These are phyloP conservation scores for Hypoxylon intermedium DNA, from an alignment of 495 filamentous ascomycete genomes.

Conservation along the genomic window DNA sequence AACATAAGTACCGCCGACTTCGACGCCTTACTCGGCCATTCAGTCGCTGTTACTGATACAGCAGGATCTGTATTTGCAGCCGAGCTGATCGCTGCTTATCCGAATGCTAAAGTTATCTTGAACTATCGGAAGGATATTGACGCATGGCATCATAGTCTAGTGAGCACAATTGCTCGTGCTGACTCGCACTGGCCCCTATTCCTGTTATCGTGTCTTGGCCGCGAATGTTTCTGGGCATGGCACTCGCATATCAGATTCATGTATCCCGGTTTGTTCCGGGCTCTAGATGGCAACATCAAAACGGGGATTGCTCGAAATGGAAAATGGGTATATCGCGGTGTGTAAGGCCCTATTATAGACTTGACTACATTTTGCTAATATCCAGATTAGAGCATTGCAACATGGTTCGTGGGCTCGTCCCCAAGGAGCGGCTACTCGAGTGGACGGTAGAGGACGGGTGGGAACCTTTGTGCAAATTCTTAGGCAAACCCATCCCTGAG, in stretches of 20 bases:
- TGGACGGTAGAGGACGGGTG: slow-evolving; percentile 44
- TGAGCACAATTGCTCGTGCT: background rate
- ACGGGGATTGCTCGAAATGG: slow-evolving; percentile 26
- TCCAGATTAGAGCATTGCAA: slow-evolving; percentile 15
- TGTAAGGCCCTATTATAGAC: background rate
- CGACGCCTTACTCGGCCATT: slow-evolving; percentile 68
- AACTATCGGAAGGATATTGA: slow-evolving; percentile 58
- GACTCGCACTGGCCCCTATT: slow-evolving; percentile 2
- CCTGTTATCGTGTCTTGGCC: slow-evolving; percentile 12
- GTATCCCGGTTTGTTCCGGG: slow-evolving; percentile 24
- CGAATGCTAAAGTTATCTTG: slow-evolving; percentile 68
- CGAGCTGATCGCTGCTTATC: slow-evolving; percentile 70
- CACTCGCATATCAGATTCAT: slow-evolving; percentile 23
- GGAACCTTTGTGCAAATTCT: slow-evolving; percentile 48
- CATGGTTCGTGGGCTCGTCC: slow-evolving; percentile 26
- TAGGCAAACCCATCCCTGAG: slow-evolving; percentile 42
- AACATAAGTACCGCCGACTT: slow-evolving; percentile 64
- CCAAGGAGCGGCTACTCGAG: slow-evolving; percentile 29
- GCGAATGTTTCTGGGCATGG: slow-evolving; percentile 22
- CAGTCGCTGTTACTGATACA: slow-evolving; percentile 66
- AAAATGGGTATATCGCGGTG: slow-evolving; percentile 34
- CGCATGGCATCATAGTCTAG: slow-evolving; percentile 40
- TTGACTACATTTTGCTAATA: background rate
- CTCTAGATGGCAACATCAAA: slow-evolving; percentile 15
- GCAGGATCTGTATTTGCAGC: slow-evolving; percentile 66